Evolutionary conservation across 2,329 filamentous ascomycete species (phyloP).

Genomic region (Mycosphaerella sp.): DNA sequence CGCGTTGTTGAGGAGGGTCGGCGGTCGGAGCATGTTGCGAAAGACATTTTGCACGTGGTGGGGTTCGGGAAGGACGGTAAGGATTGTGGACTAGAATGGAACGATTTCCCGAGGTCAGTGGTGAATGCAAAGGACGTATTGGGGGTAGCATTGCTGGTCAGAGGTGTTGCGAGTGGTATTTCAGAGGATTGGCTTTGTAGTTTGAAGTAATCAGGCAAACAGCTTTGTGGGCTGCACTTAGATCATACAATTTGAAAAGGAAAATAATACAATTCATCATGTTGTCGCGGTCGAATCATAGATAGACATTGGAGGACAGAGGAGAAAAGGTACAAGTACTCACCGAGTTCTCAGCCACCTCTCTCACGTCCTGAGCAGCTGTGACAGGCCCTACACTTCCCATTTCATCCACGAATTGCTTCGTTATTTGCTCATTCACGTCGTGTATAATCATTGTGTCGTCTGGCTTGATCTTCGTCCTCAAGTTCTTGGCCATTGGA

Average conservation of each 20-base stretch:
- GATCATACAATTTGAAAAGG: constrained; percentile 57
- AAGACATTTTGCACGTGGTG: constrained; percentile 82
- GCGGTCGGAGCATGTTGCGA: constrained; percentile 61
- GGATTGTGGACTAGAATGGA: constrained; percentile 63
- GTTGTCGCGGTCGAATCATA: background rate
- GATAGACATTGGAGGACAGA: background rate
- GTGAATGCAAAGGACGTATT: background rate
- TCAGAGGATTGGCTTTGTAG: constrained; percentile 72
- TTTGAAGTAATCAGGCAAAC: constrained; percentile 56
- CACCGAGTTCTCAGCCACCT: constrained; percentile 63
- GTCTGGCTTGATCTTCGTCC: constrained; percentile 56
- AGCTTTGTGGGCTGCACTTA: constrained; percentile 56
- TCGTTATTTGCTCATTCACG: constrained; percentile 53
- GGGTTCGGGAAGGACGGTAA: constrained; percentile 86
- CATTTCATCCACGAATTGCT: constrained; percentile 52
- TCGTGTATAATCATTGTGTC: constrained; percentile 62
- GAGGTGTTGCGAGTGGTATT: constrained; percentile 11
- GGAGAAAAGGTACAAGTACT: constrained; percentile 31
- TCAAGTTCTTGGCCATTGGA: constrained; percentile 66
- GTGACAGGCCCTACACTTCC: constrained; percentile 41
- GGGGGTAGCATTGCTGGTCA: background rate
- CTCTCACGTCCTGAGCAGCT: constrained; percentile 52
- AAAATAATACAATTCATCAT: constrained; percentile 22
- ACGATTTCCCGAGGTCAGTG: background rate
- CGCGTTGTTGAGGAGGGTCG: constrained; percentile 46